These are phyloP conservation scores for Sporothrix brunneoviolacea DNA, from an alignment of 2,329 filamentous ascomycete genomes.

Conservation along the genomic window DNA sequence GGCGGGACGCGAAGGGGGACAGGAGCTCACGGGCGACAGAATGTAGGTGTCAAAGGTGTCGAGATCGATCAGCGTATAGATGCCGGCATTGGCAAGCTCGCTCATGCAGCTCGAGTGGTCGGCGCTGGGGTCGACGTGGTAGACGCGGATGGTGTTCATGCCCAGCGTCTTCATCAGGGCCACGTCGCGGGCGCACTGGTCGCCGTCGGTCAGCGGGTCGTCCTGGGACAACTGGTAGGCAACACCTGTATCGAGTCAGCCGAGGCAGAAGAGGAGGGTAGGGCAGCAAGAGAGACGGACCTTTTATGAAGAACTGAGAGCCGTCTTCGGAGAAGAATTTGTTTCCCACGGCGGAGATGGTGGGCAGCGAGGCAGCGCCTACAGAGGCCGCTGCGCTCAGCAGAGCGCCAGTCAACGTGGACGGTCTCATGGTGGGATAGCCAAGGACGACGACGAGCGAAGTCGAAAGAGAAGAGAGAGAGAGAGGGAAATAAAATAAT, in stretches of 20 bases:
- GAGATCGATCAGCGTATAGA: constrained; percentile 79
- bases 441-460: background rate
- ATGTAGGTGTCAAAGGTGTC: constrained; percentile 69
- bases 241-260: constrained; percentile 47
- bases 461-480: background rate
- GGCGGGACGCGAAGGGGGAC: constrained; percentile 9
- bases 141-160: constrained; percentile 78
- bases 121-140: constrained; percentile 68
- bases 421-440: constrained; percentile 32
- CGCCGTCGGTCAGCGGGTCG: constrained; percentile 69
- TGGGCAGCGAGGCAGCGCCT: constrained; percentile 29
- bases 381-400: constrained; percentile 24
- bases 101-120: constrained; percentile 77
- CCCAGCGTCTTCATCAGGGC: constrained; percentile 72
- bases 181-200: constrained; percentile 71
- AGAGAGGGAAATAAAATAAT: background rate
- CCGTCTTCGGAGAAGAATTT: constrained; percentile 83
- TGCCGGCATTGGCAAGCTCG: constrained; percentile 69
- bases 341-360: constrained; percentile 56
- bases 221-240: constrained; percentile 60
- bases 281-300: constrained; percentile 33
- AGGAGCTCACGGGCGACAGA: constrained; percentile 41
- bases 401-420: constrained; percentile 29
- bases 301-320: constrained; percentile 78
- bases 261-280: too few species aligned